Evolutionary conservation across 179 eudicot genomes (phyloP), one percentile per base, ranked within the genome.

Genomic region (Sideroxylon spinosum): DNA sequence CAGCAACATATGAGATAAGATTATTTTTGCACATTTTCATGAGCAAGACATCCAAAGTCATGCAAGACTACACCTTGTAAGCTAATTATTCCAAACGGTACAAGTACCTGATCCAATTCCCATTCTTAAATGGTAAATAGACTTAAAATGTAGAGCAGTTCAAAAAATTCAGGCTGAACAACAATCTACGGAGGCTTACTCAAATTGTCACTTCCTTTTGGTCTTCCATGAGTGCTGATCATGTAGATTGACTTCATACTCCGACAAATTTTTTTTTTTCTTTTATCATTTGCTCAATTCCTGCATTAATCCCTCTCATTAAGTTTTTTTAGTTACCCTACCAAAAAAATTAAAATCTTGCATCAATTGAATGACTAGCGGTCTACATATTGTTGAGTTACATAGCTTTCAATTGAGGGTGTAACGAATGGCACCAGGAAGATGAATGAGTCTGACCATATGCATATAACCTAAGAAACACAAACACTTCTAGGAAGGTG

Each of bases 91-190:
- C 44, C 64, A 73, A 22, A 9, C 2, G 16, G 48, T 60, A 59
- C n/a, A 46, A 37, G n/a, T 23, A 2, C 67, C 25, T 23, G 32
- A 63, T 12, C 67, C 7, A 63, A 9, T 8, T 44, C 59, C 77
- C 77, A 59, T 74, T 59, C 63, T 32, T n/a, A 59, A 22, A 20
- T 12, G 67, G 14, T 52, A 52, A 25, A 56, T 71, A 71, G 56
- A 71, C 28, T 9, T 9, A 55, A 56, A 55, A 17, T 75, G 56
- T 46, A 75, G 32, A 37, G 50, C n/a, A 32, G 16, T 59, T 7
- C 20, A 20, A 71, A 71, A 46, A 50, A 20, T 75, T 57, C 48
- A 56, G 20, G 29, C 25, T 50, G 26, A 76, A 28, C 61, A 46
- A 17, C 28, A 37, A 76, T 63, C 16, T n/a, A 16, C 16, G 37